Evolutionary conservation across 2,329 filamentous ascomycete species (phyloP).

Genomic region (Peltaster fructicola): DNA sequence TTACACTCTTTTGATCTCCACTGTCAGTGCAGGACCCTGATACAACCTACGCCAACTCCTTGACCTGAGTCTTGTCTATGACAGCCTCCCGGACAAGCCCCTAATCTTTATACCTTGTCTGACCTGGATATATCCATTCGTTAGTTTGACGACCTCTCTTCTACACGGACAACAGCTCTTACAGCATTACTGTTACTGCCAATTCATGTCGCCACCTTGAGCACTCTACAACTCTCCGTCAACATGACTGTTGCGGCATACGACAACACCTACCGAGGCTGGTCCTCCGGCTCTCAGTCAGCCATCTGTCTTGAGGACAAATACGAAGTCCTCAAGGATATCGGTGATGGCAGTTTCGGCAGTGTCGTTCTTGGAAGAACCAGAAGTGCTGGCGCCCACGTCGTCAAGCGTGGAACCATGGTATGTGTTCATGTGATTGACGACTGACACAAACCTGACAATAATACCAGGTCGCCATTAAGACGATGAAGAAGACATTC

Average conservation of each 20-base stretch:
- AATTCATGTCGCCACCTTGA: too few relatives aligned
- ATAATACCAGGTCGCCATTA: conserved; percentile 84
- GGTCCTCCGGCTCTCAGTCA: conserved; percentile 31
- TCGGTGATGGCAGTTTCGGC: conserved; percentile 96
- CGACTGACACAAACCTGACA: conserved; percentile 8
- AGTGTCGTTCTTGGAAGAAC: conserved; percentile 87
- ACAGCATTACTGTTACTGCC: too few relatives aligned
- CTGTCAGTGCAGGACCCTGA: too few relatives aligned
- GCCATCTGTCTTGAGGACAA: conserved; percentile 61
- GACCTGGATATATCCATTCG: too few relatives aligned
- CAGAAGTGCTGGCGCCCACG: conserved; percentile 70
- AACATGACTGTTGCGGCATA: conserved; percentile 58
- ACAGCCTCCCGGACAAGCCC: too few relatives aligned
- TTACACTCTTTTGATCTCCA: too few relatives aligned
- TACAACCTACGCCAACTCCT: too few relatives aligned
- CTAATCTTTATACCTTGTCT: too few relatives aligned
- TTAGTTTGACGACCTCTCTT: too few relatives aligned
- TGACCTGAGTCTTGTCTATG: too few relatives aligned
- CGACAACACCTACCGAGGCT: conserved; percentile 53
- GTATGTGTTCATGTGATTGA: conserved; percentile 32
- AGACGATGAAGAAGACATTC: conserved; percentile 99
- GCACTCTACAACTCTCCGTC: too few relatives aligned
- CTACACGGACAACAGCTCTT: too few relatives aligned
- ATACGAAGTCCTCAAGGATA: conserved; percentile 94
- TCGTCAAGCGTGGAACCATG: conserved; percentile 79